Base-by-base conservation (phyloP, 768 basidiomycete species). In the Suillus subaureus region DNA sequence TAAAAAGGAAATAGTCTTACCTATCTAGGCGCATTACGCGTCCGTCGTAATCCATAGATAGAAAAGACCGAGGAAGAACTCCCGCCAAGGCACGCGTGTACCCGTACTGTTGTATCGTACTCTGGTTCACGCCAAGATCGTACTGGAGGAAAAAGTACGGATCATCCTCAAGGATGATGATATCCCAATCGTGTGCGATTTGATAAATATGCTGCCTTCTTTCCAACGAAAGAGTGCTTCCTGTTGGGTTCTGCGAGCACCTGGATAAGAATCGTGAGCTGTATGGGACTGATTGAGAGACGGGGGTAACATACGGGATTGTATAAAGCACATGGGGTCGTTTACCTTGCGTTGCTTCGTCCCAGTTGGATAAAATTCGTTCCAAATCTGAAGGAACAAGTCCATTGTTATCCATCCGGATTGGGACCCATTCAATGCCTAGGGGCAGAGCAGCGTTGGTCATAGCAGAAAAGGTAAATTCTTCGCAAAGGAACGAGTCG, bases 111-210 rank as follows among this genome's bases (percentile, higher is more conserved):
- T 78, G 74, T n/a, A 75, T 31, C 2, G 71, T 68, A 26, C 67
- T 49, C 62, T 73, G 64, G 45, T 43, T 54, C 64, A 73, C 43
- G 58, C 71, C 52, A 33, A 73, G 71, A 67, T 79, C 81, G 45
- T 78, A 85, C 67, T 85, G 83, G 18, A 84, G 72, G 74, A 78
- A 84, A 66, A 78, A 84, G 73, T 86, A 86, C 4, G 84, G 84
- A 67, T 85, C 80, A 66, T 82, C 82, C 68, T 84, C 85, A 42
- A 82, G 78, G 70, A 86, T 86, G 61, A 86, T 75, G 15, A 86
- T 70, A 64, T 86, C 85, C 72, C 79, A 85, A 45, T 84, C 77
- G 42, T 79, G 81, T 6, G 79, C 78, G 33, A 86, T 76, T 52
- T 76, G 76, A 71, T 86, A 86, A 55, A 86, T 85, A 51, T 76